Evolutionary conservation across 2,329 filamentous ascomycete genomes (phyloP).

Genomic region (Fusarium sp.): DNA sequence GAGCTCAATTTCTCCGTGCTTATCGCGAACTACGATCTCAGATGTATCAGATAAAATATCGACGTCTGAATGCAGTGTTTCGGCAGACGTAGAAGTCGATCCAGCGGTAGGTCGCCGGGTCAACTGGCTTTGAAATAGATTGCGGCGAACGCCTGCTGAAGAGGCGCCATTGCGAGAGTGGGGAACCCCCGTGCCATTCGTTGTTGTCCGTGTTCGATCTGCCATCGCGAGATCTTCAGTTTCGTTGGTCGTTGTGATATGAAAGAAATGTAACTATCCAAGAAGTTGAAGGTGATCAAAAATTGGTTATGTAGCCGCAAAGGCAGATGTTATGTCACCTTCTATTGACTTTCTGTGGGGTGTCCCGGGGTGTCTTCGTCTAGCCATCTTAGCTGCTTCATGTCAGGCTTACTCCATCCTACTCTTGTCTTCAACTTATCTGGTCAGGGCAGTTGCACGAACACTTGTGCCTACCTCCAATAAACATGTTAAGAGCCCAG

Average conservation of each 20-base stretch:
- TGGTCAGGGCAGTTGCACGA: neutral
- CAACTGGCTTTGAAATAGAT: constrained; percentile 68
- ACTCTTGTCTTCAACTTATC: neutral
- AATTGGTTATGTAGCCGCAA: neutral
- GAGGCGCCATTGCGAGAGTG: constrained; percentile 30
- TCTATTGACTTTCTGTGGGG: constrained; percentile 40
- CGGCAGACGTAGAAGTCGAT: constrained; percentile 49
- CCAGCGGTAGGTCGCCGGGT: constrained; percentile 62
- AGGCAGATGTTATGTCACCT: constrained; percentile 14
- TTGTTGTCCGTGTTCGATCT: constrained; percentile 34
- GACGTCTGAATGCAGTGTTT: constrained; percentile 59
- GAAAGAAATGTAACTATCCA: neutral
- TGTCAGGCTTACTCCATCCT: neutral
- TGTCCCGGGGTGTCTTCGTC: constrained; percentile 22
- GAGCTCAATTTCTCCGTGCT: constrained; percentile 70
- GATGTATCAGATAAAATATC: constrained; percentile 55
- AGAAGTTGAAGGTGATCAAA: constrained; percentile 3
- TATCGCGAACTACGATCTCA: constrained; percentile 70
- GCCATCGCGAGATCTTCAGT: constrained; percentile 23
- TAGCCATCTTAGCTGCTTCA: constrained; percentile 16
- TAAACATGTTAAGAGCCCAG: neutral
- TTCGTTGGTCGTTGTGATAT: neutral
- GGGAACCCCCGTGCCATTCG: constrained; percentile 30
- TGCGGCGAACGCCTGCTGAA: constrained; percentile 46
- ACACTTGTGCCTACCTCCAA: neutral